Conservation (phyloP, 768 basidiomycete genomes). For the Tricholoma bakamatsutake region DNA sequence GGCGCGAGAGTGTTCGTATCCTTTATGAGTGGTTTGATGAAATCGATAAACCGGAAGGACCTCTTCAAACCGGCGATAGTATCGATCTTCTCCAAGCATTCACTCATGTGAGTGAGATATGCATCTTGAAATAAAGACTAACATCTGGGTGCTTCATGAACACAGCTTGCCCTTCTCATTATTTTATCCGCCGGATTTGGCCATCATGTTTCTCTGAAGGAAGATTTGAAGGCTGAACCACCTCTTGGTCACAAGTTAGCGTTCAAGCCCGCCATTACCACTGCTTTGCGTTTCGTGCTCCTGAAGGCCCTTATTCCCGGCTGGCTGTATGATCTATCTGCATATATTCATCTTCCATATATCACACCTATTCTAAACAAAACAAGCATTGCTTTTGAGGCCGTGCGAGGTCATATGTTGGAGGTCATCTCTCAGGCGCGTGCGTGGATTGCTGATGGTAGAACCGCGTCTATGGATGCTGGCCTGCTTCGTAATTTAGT, state of each 20-base stretch:
- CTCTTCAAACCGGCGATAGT: background rate
- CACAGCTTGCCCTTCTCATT: slow-evolving; percentile 30
- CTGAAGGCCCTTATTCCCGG: slow-evolving; percentile 26
- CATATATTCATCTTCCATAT: slow-evolving; percentile 26
- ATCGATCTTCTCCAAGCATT: slow-evolving; percentile 21
- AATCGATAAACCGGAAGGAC: slow-evolving; percentile 19
- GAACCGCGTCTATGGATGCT: slow-evolving; percentile 20
- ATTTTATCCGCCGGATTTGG: slow-evolving; percentile 40
- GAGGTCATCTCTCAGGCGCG: slow-evolving; percentile 35
- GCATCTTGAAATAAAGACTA: background rate
- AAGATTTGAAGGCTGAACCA: slow-evolving; percentile 20
- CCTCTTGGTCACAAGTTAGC: slow-evolving; percentile 27
- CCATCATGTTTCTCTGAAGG: slow-evolving; percentile 25
- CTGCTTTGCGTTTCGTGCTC: slow-evolving; percentile 23
- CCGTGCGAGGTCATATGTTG: slow-evolving; percentile 33
- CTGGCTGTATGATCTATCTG: slow-evolving; percentile 27
- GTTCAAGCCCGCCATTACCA: slow-evolving; percentile 28
- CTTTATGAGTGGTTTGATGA: slow-evolving; percentile 37
- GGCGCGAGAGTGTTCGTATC: slow-evolving; percentile 37
- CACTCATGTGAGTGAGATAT: slow-evolving; percentile 15
- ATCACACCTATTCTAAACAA: slow-evolving; percentile 25
- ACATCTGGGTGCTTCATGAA: background rate
- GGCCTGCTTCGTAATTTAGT: slow-evolving; percentile 41
- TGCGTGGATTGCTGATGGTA: slow-evolving; percentile 24
- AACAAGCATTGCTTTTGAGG: slow-evolving; percentile 28